These are phyloP conservation scores for Oryza meyeriana DNA, from an alignment of 176 grass and related monocot species.

Conservation along the genomic window DNA sequence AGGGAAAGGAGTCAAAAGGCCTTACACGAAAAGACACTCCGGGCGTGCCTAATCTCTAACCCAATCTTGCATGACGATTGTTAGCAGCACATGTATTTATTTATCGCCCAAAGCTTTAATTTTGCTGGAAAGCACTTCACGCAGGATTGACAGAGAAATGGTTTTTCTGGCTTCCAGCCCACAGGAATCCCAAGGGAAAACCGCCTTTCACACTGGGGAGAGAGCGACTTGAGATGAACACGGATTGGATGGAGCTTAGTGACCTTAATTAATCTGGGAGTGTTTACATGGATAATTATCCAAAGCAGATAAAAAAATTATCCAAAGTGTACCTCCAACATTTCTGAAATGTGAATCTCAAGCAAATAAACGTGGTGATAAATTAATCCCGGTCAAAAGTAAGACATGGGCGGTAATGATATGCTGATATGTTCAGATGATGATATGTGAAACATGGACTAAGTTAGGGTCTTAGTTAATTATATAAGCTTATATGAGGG, in stretches of 20 bases:
- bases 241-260: background rate
- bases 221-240: slow-evolving; percentile 4
- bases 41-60: slow-evolving; percentile 13
- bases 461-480: background rate
- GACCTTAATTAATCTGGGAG: background rate
- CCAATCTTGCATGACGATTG: background rate
- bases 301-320: background rate
- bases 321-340: background rate
- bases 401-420: background rate
- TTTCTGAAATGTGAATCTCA: background rate
- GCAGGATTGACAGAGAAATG: slow-evolving; percentile 24
- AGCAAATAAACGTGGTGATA: slow-evolving; percentile 5
- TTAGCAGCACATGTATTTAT: background rate
- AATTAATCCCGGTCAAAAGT: background rate
- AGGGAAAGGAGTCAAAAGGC: slow-evolving; percentile 30
- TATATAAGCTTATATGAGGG: background rate
- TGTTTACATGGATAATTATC: background rate
- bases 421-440: background rate
- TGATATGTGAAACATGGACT: background rate
- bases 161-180: background rate
- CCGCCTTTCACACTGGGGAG: slow-evolving; percentile 37
- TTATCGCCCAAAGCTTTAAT: slow-evolving; percentile 12
- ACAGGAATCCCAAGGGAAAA: slow-evolving; percentile 29
- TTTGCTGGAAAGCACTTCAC: slow-evolving; percentile 32
- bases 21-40: slow-evolving; percentile 35